Conservation (phyloP, 2,329 filamentous ascomycete species). For the Aspergillus tubingensis region DNA sequence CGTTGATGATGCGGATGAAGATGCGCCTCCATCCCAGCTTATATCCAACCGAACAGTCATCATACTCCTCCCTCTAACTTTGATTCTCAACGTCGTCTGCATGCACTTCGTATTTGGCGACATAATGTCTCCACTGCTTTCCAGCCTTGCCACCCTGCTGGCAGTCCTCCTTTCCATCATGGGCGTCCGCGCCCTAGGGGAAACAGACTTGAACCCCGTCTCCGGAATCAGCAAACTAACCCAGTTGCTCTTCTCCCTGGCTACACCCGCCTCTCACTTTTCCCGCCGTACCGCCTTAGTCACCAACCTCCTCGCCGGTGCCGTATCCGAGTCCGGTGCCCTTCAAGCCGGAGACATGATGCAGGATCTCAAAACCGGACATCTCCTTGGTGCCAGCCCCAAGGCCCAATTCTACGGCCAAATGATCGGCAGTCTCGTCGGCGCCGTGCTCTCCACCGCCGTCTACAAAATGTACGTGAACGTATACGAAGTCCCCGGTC, state of each 20-base stretch:
- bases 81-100: constrained; percentile 76
- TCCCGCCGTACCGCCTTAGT: constrained; percentile 80
- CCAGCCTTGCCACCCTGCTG: constrained; percentile 76
- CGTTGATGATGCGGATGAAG: constrained; percentile 59
- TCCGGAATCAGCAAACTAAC: constrained; percentile 96
- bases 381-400: constrained; percentile 86
- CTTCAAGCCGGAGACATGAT: constrained; percentile 94
- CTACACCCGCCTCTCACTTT: constrained; percentile 76
- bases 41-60: constrained; percentile 71
- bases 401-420: constrained; percentile 97
- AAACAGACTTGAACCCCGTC: constrained; percentile 95
- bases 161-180: constrained; percentile 70
- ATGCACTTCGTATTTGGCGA: constrained; percentile 82
- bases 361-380: constrained; percentile 95
- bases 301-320: constrained; percentile 92
- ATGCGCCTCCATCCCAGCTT: constrained; percentile 81
- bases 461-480: constrained; percentile 89
- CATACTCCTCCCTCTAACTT: constrained; percentile 73
- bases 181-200: constrained; percentile 65
- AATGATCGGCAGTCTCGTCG: constrained; percentile 82
- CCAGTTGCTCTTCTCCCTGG: constrained; percentile 89
- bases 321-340: constrained; percentile 80
- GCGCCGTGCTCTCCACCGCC: constrained; percentile 80
- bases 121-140: constrained; percentile 76
- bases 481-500: constrained; percentile 85